These are phyloP conservation scores for Beta macrorhiza DNA, from an alignment of 179 eudicot species.

Conservation along the genomic window DNA sequence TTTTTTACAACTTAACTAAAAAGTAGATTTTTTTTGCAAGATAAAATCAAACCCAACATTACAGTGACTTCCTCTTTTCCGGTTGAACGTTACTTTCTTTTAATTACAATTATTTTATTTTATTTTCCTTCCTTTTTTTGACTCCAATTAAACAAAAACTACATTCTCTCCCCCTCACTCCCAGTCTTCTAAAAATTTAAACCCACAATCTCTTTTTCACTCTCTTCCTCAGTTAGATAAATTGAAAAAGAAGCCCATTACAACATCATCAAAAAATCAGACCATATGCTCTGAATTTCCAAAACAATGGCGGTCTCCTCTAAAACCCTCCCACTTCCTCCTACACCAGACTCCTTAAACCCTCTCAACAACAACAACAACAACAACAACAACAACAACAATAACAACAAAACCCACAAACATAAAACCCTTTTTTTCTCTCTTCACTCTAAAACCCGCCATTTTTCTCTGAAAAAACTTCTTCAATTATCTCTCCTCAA, in stretches of 20 bases:
- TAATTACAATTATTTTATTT: no score
- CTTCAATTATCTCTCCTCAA: constrained; percentile 40
- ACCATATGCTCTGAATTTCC: constrained; percentile 3
- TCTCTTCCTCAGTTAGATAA: no score
- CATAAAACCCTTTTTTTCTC: constrained; percentile 35
- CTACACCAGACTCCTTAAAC: constrained; percentile 27
- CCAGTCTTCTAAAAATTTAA: no score
- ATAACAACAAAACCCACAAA: constrained; percentile 15
- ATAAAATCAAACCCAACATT: no score
- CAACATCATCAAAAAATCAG: constrained; percentile 35
- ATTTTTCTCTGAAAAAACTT: constrained; percentile 39
- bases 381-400: constrained; percentile 1
- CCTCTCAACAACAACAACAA: constrained; percentile 16
- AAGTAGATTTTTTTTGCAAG: no score
- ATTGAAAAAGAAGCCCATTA: background rate
- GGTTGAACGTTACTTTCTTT: no score
- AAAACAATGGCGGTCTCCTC: constrained; percentile 51
- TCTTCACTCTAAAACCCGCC: constrained; percentile 29
- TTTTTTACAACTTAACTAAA: no score
- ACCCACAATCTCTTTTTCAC: no score
- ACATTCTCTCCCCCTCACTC: no score
- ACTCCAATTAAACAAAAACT: no score
- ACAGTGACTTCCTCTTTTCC: no score
- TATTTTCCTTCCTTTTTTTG: no score
- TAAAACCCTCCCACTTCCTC: constrained; percentile 50